Base-by-base conservation (phyloP, 2,329 filamentous ascomycete species). In the Septoria petroselini region DNA sequence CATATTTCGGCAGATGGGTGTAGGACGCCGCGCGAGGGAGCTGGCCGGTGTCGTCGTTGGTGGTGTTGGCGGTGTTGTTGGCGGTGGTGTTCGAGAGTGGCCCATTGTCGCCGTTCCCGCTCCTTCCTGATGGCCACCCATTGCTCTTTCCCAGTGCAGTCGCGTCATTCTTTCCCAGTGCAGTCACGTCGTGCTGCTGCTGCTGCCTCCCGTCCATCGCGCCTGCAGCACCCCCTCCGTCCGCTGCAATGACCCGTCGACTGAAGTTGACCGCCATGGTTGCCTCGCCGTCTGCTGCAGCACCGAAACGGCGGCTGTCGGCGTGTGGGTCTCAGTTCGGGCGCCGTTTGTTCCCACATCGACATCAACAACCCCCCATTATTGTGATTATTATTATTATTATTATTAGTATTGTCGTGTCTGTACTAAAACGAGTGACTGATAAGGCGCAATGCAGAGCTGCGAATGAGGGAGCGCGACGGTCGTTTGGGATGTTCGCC, bases 1-100 rank as follows among this genome's bases (percentile, higher is more conserved):
- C 46, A 40, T 60, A 62, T 21, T 69, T 66, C 3, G 76, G 72
- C 41, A 82, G 64, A 56, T 77, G 74, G 39, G 76, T 79, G 65
- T 79, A 82, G 59, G 80, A 83, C 25, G 80, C 80, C 40, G 80
- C 75, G 49, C 79, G 74, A 21, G 75, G 73, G 23, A 82, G 58
- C 19, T 67, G 35, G n/a, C n/a, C n/a, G n/a, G 27, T 37, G 14
- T n/a, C 44, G 34, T 46, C n/a, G n/a, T n/a, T n/a, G n/a, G n/a
- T n/a, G n/a, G n/a, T n/a, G n/a, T n/a, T n/a, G n/a, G n/a, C n/a
- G n/a, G n/a, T n/a, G n/a, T n/a, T n/a, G n/a, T n/a, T n/a, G n/a
- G n/a, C n/a, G n/a, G n/a, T n/a, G n/a, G n/a, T n/a, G n/a, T n/a
- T n/a, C n/a, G 33, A 55, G 41, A 27, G 23, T 9, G 9, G 23